A percentile compares a stretch with the other conserved stretches of the same genome.
These are phyloP conservation scores for Malus sieversii DNA, from an alignment of 306 rosid species.

Conservation along the genomic window DNA sequence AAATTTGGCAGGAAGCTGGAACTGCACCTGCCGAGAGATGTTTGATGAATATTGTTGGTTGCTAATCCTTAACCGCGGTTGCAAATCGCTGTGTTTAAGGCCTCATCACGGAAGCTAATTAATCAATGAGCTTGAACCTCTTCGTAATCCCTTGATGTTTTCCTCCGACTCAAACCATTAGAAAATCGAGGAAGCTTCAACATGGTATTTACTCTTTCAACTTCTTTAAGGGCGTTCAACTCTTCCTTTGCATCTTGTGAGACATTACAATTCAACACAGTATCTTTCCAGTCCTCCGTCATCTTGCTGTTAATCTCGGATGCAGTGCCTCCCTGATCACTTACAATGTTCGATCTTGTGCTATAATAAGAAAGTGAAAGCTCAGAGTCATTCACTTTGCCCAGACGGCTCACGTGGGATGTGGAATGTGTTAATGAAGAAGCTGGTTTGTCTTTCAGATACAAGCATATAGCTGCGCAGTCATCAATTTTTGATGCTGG, in stretches of 20 bases:
- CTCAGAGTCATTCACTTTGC: constrained; percentile 13
- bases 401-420: background rate
- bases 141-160: constrained; percentile 10
- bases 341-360: background rate
- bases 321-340: background rate
- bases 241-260: constrained; percentile 26
- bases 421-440: constrained; percentile 1
- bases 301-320: background rate
- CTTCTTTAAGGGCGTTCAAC: constrained; percentile 37
- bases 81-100: background rate
- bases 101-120: background rate
- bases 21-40: background rate
- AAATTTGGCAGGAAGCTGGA: background rate
- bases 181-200: constrained; percentile 32
- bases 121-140: constrained; percentile 21
- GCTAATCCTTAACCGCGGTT: background rate
- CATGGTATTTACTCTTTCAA: constrained; percentile 40
- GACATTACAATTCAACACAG: background rate
- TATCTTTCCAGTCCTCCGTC: background rate
- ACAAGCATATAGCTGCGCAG: constrained; percentile 65
- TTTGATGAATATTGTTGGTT: background rate
- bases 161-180: constrained; percentile 23
- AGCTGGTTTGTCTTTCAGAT: constrained; percentile 37
- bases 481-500: constrained; percentile 64
- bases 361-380: constrained; percentile 1